Conservation (phyloP, 768 basidiomycete genomes). For the Tubosaeta sp. region DNA sequence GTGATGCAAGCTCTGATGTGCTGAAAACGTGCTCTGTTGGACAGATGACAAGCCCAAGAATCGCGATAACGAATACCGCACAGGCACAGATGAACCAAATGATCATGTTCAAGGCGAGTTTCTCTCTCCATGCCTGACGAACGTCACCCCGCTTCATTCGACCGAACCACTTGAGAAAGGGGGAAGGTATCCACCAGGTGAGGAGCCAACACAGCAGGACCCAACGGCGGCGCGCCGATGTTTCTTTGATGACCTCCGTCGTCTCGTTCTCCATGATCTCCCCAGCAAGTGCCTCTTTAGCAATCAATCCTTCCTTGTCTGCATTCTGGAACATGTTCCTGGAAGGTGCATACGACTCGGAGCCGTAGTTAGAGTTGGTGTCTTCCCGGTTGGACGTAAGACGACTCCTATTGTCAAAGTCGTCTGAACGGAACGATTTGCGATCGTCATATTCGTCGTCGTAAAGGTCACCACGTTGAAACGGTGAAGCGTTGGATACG, state of each 20-base stretch:
- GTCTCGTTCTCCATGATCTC: slow-evolving; percentile 88
- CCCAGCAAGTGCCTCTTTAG: slow-evolving; percentile 81
- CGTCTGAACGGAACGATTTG: slow-evolving; percentile 69
- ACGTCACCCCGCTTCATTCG: slow-evolving; percentile 94
- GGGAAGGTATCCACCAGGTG: slow-evolving; percentile 88
- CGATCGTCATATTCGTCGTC: slow-evolving; percentile 78
- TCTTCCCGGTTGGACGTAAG: slow-evolving; percentile 78
- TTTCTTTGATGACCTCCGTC: slow-evolving; percentile 81
- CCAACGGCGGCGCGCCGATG: slow-evolving; percentile 80
- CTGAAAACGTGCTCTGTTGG: slow-evolving; percentile 93
- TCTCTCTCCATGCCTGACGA: slow-evolving; percentile 96
- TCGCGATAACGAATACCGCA: slow-evolving; percentile 88
- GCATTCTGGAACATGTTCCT: slow-evolving; percentile 92
- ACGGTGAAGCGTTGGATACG: slow-evolving; percentile 76
- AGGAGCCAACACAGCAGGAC: slow-evolving; percentile 81
- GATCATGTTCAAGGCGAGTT: slow-evolving; percentile 88
- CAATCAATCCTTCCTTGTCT: slow-evolving; percentile 65
- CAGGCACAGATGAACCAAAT: slow-evolving; percentile 94
- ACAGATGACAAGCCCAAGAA: slow-evolving; percentile 86
- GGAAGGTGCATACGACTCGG: slow-evolving; percentile 91
- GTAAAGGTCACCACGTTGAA: slow-evolving; percentile 72
- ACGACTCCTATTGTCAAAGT: slow-evolving; percentile 75
- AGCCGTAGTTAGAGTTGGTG: slow-evolving; percentile 75
- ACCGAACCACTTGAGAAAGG: slow-evolving; percentile 64
- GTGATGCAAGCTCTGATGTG: slow-evolving; percentile 65